phyloP scores from a whole-genome alignment of 1,139 yeast species.

The Kodamaea anthophila region DNA sequence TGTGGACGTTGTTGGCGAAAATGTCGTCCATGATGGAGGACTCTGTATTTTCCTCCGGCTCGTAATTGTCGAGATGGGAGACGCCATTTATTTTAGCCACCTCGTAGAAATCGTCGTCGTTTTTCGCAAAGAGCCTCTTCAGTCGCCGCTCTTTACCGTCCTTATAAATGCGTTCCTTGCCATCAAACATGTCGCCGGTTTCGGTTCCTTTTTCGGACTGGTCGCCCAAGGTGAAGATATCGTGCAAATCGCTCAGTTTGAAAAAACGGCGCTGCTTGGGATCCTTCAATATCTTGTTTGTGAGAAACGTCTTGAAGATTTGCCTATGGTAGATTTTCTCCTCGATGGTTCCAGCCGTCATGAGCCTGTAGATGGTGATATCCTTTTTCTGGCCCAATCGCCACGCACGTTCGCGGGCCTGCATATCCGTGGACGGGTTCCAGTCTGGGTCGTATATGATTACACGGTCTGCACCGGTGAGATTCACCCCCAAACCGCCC shows the following conservation, averaged over 20 bases:
- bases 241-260: conserved; percentile 87
- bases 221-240: conserved; percentile 79
- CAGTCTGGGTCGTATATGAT: conserved; percentile 96
- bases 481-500: conserved; percentile 90
- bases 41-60: conserved; percentile 44
- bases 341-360: conserved; percentile 94
- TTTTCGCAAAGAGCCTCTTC: conserved; percentile 19
- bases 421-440: conserved; percentile 97
- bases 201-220: conserved; percentile 61
- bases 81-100: conserved; percentile 53
- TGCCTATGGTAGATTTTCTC: conserved; percentile 96
- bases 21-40: conserved; percentile 67
- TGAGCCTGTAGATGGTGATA: conserved; percentile 84
- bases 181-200: conserved; percentile 58
- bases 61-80: conserved; percentile 45
- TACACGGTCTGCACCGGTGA: conserved; percentile 93
- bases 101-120: conserved; percentile 51
- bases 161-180: conserved; percentile 37
- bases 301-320: conserved; percentile 87
- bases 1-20: conserved; percentile 71
- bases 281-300: conserved; percentile 90
- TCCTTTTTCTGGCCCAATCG: conserved; percentile 90
- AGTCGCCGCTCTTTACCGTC: conserved; percentile 21
- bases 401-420: conserved; percentile 97
- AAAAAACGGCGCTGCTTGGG: conserved; percentile 93